A percentile compares a stretch with the other conserved stretches of the same genome.
Conservation (phyloP, 257 asterid species). For the Solanum chiquidenum region DNA sequence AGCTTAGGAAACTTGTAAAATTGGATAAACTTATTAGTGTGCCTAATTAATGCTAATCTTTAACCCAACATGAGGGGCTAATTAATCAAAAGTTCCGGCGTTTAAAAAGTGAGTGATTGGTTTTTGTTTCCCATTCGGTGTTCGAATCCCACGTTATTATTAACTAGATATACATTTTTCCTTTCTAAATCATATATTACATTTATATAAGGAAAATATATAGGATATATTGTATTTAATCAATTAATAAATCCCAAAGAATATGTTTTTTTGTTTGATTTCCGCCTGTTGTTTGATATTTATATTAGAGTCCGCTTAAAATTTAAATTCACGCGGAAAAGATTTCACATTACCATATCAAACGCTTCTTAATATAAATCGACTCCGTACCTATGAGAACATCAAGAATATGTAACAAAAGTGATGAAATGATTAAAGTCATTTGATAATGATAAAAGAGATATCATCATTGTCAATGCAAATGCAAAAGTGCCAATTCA, state of each 20-base stretch:
- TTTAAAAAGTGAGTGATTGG: background rate
- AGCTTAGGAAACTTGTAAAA: background rate
- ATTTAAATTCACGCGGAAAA: background rate
- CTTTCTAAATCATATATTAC: background rate
- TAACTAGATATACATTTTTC: background rate
- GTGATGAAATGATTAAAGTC: slow-evolving; percentile 35
- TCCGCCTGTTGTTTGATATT: background rate
- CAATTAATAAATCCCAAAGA: background rate
- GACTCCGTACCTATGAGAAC: fast-evolving
- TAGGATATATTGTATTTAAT: background rate
- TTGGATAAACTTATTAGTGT: background rate
- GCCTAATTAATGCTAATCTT: background rate
- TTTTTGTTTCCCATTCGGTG: fast-evolving
- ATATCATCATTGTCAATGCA: slow-evolving; percentile 16
- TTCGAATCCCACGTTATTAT: background rate
- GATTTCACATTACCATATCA: fast-evolving
- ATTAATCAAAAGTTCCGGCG: slow-evolving; percentile 14
- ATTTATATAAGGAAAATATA: background rate
- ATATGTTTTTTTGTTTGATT: background rate
- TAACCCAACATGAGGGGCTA: background rate
- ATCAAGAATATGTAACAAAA: background rate
- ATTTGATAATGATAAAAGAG: slow-evolving; percentile 21
- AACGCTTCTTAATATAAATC: background rate
- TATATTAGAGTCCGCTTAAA: background rate
- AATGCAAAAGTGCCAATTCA: slow-evolving; percentile 7